These are phyloP conservation scores for Aquilaria yunnanensis DNA, from an alignment of 345 rosid genomes.

Conservation along the genomic window DNA sequence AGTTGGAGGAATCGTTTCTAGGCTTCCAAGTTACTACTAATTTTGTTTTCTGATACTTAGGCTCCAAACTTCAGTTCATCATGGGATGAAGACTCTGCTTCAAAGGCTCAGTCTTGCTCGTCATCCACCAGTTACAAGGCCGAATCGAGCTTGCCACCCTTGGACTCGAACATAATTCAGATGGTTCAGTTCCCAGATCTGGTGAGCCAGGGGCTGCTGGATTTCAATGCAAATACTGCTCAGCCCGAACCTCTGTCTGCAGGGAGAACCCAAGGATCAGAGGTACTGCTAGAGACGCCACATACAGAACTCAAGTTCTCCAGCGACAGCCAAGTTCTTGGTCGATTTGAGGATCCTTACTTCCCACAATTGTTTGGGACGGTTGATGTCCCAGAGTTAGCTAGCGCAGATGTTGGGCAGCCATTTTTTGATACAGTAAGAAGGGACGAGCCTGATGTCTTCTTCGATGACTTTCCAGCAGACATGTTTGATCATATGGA, in stretches of 20 bases:
- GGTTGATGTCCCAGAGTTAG: constrained; percentile 30
- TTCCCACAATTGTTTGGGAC: constrained; percentile 46
- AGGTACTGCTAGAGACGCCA: constrained; percentile 5
- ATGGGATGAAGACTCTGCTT: constrained; percentile 35
- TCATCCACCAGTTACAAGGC: constrained; percentile 22
- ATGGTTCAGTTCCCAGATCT: constrained; percentile 30
- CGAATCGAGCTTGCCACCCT: not conserved
- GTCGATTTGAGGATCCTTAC: constrained; percentile 52
- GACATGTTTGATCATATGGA: constrained; percentile 69
- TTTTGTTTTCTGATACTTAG: constrained; percentile 8
- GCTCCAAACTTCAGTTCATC: constrained; percentile 25
- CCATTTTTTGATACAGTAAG: constrained; percentile 40
- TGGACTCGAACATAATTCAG: constrained; percentile 1
- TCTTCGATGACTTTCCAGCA: constrained; percentile 70
- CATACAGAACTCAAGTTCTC: constrained; percentile 36
- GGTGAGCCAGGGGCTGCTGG: constrained; percentile 27
- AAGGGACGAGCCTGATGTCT: constrained; percentile 38
- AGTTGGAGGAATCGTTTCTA: no score
- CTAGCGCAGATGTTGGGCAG: constrained; percentile 22
- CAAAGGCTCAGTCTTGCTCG: constrained; percentile 21
- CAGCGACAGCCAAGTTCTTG: constrained; percentile 52
- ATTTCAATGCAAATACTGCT: constrained; percentile 19
- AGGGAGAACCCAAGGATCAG: constrained; percentile 19
- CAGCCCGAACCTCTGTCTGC: constrained; percentile 4
- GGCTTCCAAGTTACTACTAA: not conserved